Evolutionary conservation across 2,329 filamentous ascomycete genomes (phyloP), one percentile per base, ranked within the genome.

Genomic region (Claviceps spartinae): DNA sequence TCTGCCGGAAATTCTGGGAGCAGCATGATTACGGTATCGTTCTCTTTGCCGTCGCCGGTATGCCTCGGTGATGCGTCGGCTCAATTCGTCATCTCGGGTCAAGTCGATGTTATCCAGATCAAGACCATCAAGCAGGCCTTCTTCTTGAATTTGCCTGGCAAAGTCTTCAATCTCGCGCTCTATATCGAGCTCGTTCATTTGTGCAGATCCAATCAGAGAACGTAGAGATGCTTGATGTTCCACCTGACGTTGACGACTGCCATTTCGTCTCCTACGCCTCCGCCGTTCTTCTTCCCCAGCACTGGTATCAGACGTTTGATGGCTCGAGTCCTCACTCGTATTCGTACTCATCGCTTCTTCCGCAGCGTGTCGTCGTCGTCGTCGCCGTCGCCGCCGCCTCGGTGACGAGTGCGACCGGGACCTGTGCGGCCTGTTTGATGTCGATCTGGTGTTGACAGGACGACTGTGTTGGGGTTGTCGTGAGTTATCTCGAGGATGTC

Each of bases 91-190:
- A 63, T 96, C 88, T 61, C 89, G 86, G 48, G 74, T 80, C 16
- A 88, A 75, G 56, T 91, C 89, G 51, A 96, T 82, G 57, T 90
- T 90, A 60, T 93, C 86, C 52, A 96, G 71, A 63, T 96, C 90
- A 47, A 96, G 81, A 18, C 88, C 90, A 60, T 96, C 88, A 37
- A 95, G 68, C 20, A 96, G 70, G 0, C 91, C 89, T 62, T 95
- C 88, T 57, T 91, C 85, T 58, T 90, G 78, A 54, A 95, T 95
- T 63, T 95, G 88, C 44, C 88, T 80, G 58, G 94, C 79, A 60
- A 96, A 94, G 54, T 93, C 88, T 58, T 93, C 79, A 54, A 96
- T 94, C 63, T 95, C 89, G 54, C 86, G 81, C 63, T 95, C 86
- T 60, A 95, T 83, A 58, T 91, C 85, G 20, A 81, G 77, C 46